Base-by-base conservation (phyloP, 768 basidiomycete species). In the Kondoa subrosea region DNA sequence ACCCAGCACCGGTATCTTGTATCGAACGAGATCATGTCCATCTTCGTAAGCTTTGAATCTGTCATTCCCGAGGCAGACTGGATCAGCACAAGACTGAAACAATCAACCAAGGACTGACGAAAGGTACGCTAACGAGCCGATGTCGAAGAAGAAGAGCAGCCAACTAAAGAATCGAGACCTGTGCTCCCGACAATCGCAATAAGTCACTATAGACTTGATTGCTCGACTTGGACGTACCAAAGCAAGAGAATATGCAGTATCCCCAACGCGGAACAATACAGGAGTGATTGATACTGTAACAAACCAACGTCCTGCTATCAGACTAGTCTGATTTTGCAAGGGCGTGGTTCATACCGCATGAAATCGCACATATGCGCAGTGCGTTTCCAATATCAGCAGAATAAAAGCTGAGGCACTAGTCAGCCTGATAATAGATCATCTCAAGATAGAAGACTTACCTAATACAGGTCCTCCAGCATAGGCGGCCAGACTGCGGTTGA, bases 11-110 rank as follows among this genome's bases (percentile, higher is more conserved):
- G 72, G 72, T 16, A 74, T n/a, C 25, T 67, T 30, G 27, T 70
- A 69, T 12, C 72, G 56, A 17, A 68, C 65, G 27, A 73, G 65
- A 32, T 58, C 60, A 32, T 72, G 70, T 2, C 33, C 50, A 57
- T 72, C 72, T 21, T 62, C 17, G 62, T 64, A 74, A 0, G 73
- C 73, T n/a, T 71, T 61, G 3, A 65, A 63, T 2, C 73, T 74
- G 69, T 32, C 0, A 29, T n/a, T 27, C 27, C n/a, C 31, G n/a
- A n/a, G n/a, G n/a, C n/a, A n/a, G n/a, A n/a, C 57, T 60, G 21
- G 17, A 30, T 21, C 25, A 31, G 12, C 21, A 1, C 30, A 4
- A 27, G 50, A 3, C 3, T 32, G 16, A 8, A 12, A 32, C 4
- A 16, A n/a, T n/a, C n/a, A 1, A 50, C 0, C 31, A 4, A 26